phyloP scores from a whole-genome alignment of 192 early-diverging fungal species.

The Coemansia sp. region DNA sequence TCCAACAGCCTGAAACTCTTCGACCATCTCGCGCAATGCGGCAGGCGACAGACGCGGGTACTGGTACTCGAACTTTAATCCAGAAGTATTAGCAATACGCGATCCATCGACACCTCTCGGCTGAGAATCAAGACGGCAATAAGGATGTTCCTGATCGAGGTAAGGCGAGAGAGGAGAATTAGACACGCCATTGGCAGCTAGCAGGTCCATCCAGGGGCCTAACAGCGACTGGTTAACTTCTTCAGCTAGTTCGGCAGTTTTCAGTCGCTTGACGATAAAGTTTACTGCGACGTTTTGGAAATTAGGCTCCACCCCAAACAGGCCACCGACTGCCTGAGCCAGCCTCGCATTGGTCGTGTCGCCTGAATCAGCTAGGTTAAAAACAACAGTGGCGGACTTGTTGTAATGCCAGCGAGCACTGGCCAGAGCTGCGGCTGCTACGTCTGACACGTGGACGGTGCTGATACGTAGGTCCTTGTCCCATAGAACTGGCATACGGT shows the following conservation, averaged over 20 bases:
- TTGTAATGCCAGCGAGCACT: slow-evolving; percentile 56
- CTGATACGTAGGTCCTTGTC: slow-evolving; percentile 88
- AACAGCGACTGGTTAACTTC: slow-evolving; percentile 94
- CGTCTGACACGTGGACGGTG: slow-evolving; percentile 94
- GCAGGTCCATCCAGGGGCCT: slow-evolving; percentile 88
- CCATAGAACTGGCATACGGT: slow-evolving; percentile 93
- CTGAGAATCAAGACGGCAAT: slow-evolving; percentile 65
- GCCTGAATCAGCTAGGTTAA: slow-evolving; percentile 84
- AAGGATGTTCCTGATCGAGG: slow-evolving; percentile 88
- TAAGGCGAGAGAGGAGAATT: slow-evolving; percentile 93
- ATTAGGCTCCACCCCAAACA: slow-evolving; percentile 31
- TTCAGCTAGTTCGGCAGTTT: slow-evolving; percentile 83
- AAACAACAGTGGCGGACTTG: slow-evolving; percentile 45
- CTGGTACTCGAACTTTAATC: slow-evolving; percentile 65
- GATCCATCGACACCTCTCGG: slow-evolving; percentile 83
- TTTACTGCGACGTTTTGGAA: slow-evolving; percentile 49
- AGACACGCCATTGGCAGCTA: slow-evolving; percentile 67
- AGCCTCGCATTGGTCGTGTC: slow-evolving; percentile 73
- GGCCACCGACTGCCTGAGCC: slow-evolving; percentile 27
- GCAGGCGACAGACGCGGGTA: slow-evolving; percentile 69
- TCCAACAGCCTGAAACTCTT: slow-evolving; percentile 77
- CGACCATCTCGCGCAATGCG: slow-evolving; percentile 71
- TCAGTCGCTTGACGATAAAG: slow-evolving; percentile 60
- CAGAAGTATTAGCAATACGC: slow-evolving; percentile 71
- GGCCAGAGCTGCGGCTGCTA: slow-evolving; percentile 65